Percentiles rank a stretch among this genome's conserved stretches.
Evolutionary conservation across 2,329 filamentous ascomycete species (phyloP).

Genomic region (Lecanosticta acicola): DNA sequence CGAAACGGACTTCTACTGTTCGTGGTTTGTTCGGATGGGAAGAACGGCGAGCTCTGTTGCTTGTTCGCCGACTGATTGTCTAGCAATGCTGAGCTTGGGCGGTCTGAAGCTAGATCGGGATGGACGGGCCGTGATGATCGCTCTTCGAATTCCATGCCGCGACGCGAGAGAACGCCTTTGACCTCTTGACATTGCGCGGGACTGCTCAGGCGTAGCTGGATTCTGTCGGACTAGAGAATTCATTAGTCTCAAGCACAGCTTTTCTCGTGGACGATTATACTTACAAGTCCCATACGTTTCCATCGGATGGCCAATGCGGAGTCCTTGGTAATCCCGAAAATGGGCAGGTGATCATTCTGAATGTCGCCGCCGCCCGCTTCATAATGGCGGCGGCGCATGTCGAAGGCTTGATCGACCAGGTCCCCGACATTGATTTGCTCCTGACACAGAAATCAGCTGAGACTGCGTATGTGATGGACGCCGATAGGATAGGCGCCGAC

Average conservation of each 20-base stretch:
- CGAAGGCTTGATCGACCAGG: neutral
- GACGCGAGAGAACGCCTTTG: constrained; percentile 18
- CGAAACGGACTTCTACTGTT: constrained; percentile 9
- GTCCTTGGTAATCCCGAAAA: constrained; percentile 39
- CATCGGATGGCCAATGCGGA: constrained; percentile 40
- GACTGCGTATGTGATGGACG: too few relatives aligned
- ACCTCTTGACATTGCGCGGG: constrained; percentile 21
- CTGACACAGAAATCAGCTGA: too few relatives aligned
- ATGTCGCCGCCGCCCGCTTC: constrained; percentile 15
- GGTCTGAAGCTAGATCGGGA: neutral
- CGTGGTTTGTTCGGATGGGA: neutral
- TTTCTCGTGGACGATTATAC: neutral
- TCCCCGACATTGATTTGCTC: too few relatives aligned
- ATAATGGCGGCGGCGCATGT: neutral
- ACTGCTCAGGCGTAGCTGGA: constrained; percentile 30
- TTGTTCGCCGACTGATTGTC: neutral
- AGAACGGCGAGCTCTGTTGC: constrained; percentile 3
- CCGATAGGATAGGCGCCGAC: too few relatives aligned
- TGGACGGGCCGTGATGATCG: neutral
- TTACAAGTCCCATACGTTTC: constrained; percentile 14
- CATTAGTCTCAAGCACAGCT: neutral
- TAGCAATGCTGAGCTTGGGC: neutral
- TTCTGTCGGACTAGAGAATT: constrained; percentile 23
- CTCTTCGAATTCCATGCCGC: constrained; percentile 25
- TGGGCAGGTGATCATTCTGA: constrained; percentile 38